phyloP scores from a whole-genome alignment of 805 yeast genomes.

The Pichia deserticola region DNA sequence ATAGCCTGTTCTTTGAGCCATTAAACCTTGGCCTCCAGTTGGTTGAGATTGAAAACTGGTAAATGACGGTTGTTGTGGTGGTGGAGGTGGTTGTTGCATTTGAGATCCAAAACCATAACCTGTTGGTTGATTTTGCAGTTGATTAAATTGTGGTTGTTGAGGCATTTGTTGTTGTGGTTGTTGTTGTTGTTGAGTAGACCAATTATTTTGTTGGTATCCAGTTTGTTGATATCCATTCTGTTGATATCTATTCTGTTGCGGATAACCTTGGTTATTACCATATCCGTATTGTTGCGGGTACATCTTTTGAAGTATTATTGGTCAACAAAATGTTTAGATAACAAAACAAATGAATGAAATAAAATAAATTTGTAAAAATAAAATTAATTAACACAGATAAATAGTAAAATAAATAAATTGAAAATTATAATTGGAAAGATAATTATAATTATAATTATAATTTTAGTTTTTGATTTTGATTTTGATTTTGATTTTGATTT shows the following conservation, averaged over 20 bases:
- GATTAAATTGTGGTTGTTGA: conserved; percentile 24
- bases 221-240: conserved; percentile 5
- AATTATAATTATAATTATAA: too few species aligned
- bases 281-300: conserved; percentile 19
- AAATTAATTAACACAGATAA: too few species aligned
- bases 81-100: conserved; percentile 11
- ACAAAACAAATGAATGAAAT: too few species aligned
- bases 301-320: background rate
- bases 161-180: conserved; percentile 6
- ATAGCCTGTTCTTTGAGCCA: conserved; percentile 20
- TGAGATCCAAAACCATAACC: conserved; percentile 28
- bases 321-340: too few species aligned
- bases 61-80: conserved; percentile 13
- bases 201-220: conserved; percentile 17
- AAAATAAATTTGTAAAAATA: too few species aligned
- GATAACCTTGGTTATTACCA: conserved; percentile 11
- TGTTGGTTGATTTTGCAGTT: conserved; percentile 31
- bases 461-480: too few species aligned
- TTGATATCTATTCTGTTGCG: conserved; percentile 20
- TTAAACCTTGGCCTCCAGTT: conserved; percentile 22
- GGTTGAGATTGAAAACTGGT: conserved; percentile 23
- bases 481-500: too few species aligned
- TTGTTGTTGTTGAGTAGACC: conserved; percentile 13
- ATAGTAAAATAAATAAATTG: too few species aligned
- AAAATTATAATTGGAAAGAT: too few species aligned